Percentiles rank a stretch among this genome's conserved stretches.
Evolutionary conservation across 352 stramenopile species (phyloP).

Genomic region (Phytopythium aichiense): DNA sequence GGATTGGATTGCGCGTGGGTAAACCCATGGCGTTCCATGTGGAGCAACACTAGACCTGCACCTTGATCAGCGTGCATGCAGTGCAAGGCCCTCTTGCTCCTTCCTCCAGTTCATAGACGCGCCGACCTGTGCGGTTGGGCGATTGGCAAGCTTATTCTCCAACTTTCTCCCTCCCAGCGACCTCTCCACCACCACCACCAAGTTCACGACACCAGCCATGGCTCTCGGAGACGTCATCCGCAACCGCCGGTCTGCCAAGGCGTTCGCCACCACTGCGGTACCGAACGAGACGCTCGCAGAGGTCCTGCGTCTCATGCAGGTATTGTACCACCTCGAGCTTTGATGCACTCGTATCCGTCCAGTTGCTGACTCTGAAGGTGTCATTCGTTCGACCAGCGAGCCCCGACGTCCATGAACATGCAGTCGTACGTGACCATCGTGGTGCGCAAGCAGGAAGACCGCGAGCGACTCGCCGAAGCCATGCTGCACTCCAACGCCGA

Average conservation of each 20-base stretch:
- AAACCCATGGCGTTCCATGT: too few relatives aligned
- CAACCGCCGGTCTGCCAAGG: slow-evolving; percentile 18
- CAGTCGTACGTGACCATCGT: slow-evolving; percentile 63
- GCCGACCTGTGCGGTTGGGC: too few relatives aligned
- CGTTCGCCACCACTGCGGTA: slow-evolving; percentile 30
- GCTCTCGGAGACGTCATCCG: slow-evolving; percentile 10
- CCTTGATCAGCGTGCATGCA: too few relatives aligned
- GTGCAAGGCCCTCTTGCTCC: too few relatives aligned
- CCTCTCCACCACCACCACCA: not conserved
- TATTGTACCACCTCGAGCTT: slow-evolving; percentile 3
- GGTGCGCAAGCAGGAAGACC: slow-evolving; percentile 43
- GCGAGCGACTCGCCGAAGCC: slow-evolving; percentile 41
- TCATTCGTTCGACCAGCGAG: slow-evolving; percentile 21
- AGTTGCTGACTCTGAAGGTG: not conserved
- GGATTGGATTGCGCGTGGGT: too few relatives aligned
- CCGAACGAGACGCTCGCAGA: slow-evolving; percentile 44
- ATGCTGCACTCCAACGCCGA: slow-evolving; percentile 58
- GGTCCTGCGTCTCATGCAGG: slow-evolving; percentile 57
- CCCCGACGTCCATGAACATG: slow-evolving; percentile 68
- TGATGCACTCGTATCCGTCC: not conserved
- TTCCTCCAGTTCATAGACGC: too few relatives aligned
- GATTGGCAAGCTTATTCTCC: not conserved
- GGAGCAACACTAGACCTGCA: too few relatives aligned
- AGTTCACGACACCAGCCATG: not conserved
- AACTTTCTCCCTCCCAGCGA: not conserved